A percentile compares a stretch with the other conserved stretches of the same genome.
These are phyloP conservation scores for Ophiostoma triangulosporum DNA, from an alignment of 2,329 filamentous ascomycete genomes.

Conservation along the genomic window DNA sequence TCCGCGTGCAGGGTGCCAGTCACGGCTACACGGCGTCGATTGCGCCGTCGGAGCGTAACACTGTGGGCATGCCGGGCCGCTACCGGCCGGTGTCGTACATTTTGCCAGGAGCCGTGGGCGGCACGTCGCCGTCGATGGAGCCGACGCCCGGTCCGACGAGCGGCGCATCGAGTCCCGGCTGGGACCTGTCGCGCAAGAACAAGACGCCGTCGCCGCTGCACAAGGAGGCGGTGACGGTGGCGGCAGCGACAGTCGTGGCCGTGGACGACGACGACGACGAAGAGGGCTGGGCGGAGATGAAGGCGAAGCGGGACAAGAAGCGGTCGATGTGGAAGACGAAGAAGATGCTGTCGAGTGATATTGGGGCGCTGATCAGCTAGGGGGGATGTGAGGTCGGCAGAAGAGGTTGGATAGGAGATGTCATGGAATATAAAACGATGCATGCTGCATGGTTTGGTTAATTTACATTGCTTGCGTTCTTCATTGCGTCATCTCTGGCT, in stretches of 20 bases:
- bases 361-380: conserved; percentile 33
- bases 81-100: conserved; percentile 78
- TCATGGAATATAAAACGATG: too few species aligned
- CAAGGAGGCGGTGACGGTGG: conserved; percentile 14
- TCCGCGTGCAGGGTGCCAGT: conserved; percentile 30
- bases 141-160: neutral
- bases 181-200: conserved; percentile 20
- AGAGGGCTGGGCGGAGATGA: conserved; percentile 57
- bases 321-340: conserved; percentile 51
- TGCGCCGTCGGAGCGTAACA: conserved; percentile 90
- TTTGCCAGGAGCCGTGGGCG: conserved; percentile 19
- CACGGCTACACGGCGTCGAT: conserved; percentile 74
- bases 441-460: too few species aligned
- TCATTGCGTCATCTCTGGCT: conserved; percentile 11
- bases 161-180: conserved; percentile 8
- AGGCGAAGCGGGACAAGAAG: conserved; percentile 55
- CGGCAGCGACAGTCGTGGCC: conserved; percentile 18
- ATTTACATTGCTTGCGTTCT: neutral
- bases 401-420: too few species aligned
- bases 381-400: too few species aligned
- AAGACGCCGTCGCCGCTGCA: conserved; percentile 25
- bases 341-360: conserved; percentile 36
- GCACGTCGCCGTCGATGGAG: conserved; percentile 26
- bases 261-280: conserved; percentile 42
- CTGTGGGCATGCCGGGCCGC: conserved; percentile 74